Evolutionary conservation across 2,329 filamentous ascomycete species (phyloP), one percentile per base, ranked within the genome.

Genomic region (Cladosporium sp.): DNA sequence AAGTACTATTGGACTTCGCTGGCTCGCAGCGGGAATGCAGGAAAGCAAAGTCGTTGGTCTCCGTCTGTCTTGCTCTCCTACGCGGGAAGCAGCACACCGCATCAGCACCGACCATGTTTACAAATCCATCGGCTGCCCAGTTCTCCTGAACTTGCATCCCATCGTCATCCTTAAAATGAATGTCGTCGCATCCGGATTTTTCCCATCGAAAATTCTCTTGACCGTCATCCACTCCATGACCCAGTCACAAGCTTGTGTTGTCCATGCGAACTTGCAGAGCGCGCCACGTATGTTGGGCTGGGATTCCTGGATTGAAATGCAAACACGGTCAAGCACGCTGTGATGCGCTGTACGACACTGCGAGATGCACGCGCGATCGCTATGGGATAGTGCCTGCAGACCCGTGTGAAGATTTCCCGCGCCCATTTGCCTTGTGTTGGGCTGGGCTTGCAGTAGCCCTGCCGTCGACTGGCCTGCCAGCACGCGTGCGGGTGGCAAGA

Each of bases 281-380:
- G 37, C 33, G 57, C 57, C 37, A 60, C 57, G 57, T 60, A 49
- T 44, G 57, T 60, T 46, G 44, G 57, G 57, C 44, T 49, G 57
- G 33, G 28, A 57, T 57, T 31, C 29, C 16, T 23, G 50, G 28
- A 31, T 7, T 28, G n/a, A 29, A 26, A n/a, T 29, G 50, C 28
- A 53, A 53, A 53, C 26, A 31, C 50, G 50, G 50, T 53, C 50
- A 31, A 53, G 50, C 28, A 53, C 31, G 50, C 26, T 18, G 50
- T 18, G 50, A 53, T 53, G 50, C 50, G 50, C 28, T 53, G 50
- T 53, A 53, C 29, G 37, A 44, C 37, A 44, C 26, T 33, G 53
- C 53, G 10, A 37, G n/a, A 57, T 57, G 53, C 53, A 57, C 12
- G 53, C 53, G 26, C 29, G 50, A 44, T 44, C 37, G 37, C 37